Percentiles rank a stretch among this genome's conserved stretches.
Conservation (phyloP, 306 rosid species). For the Heteromeles arbutifolia region DNA sequence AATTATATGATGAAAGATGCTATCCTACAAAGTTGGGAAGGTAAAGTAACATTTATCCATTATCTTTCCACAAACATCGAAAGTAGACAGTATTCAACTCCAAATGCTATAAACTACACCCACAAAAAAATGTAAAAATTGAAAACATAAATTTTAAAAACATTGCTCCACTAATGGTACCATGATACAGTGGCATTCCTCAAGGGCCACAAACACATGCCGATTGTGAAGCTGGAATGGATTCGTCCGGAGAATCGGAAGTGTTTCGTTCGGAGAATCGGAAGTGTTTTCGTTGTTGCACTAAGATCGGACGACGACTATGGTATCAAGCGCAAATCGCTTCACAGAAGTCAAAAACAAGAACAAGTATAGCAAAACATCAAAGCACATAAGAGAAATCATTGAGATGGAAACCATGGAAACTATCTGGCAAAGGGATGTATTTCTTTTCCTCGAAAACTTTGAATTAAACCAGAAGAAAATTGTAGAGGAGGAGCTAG, state of each 20-base stretch:
- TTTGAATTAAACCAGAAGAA: slow-evolving; percentile 4
- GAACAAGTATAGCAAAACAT: neutral
- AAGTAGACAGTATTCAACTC: neutral
- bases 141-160: neutral
- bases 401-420: slow-evolving; percentile 13
- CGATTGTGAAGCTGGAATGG: slow-evolving; percentile 3
- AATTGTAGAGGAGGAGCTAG: slow-evolving; percentile 10
- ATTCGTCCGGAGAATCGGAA: neutral
- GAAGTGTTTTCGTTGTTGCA: slow-evolving; percentile 1
- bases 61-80: neutral
- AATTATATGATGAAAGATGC: neutral
- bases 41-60: neutral
- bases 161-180: neutral
- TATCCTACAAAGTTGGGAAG: neutral
- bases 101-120: neutral
- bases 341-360: slow-evolving; percentile 2
- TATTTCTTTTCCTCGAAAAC: slow-evolving; percentile 18
- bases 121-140: neutral
- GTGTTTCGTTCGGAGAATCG: neutral
- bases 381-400: slow-evolving; percentile 16
- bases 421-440: slow-evolving; percentile 23
- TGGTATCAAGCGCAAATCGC: slow-evolving; percentile 13
- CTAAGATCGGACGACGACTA: slow-evolving; percentile 7
- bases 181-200: slow-evolving; percentile 1
- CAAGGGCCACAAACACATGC: neutral